A percentile compares a stretch with the other conserved stretches of the same genome.
These are phyloP conservation scores for Apiospora saccharicola DNA, from an alignment of 2,329 filamentous ascomycete genomes.

Conservation along the genomic window DNA sequence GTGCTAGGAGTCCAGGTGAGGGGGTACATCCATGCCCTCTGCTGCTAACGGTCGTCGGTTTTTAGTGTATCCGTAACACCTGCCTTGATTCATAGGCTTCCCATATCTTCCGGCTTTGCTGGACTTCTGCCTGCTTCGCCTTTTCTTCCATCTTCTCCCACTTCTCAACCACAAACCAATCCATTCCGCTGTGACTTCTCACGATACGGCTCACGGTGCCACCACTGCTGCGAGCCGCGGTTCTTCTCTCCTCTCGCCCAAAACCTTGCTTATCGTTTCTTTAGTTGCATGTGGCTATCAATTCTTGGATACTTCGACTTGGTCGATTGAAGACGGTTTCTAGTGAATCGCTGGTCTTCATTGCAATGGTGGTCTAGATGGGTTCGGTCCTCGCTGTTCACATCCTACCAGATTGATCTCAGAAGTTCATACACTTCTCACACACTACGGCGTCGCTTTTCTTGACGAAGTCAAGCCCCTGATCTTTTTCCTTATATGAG, in stretches of 20 bases:
- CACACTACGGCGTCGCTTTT: background rate
- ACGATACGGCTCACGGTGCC: background rate
- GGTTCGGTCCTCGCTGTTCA: background rate
- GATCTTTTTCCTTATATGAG: background rate
- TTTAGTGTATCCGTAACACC: slow-evolving; percentile 22
- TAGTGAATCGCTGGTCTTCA: slow-evolving; percentile 20
- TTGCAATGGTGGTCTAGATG: background rate
- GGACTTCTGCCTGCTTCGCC: slow-evolving; percentile 8
- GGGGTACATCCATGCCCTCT: slow-evolving; percentile 15
- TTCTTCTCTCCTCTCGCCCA: background rate
- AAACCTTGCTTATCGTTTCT: slow-evolving; percentile 19
- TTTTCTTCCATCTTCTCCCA: background rate
- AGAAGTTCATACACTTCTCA: background rate
- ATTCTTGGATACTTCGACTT: slow-evolving; percentile 14
- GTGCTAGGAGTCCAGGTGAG: background rate
- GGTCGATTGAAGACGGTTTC: slow-evolving; percentile 21
- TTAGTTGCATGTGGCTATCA: background rate
- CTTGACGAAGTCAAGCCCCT: background rate
- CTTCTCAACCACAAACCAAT: background rate
- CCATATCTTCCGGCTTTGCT: slow-evolving; percentile 10
- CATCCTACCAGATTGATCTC: background rate
- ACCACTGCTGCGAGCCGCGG: background rate
- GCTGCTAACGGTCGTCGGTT: slow-evolving; percentile 13
- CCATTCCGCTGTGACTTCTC: background rate
- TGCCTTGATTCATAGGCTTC: slow-evolving; percentile 17